These are phyloP conservation scores for Lavandula angustifolia DNA, from an alignment of 257 asterid species.

Conservation along the genomic window DNA sequence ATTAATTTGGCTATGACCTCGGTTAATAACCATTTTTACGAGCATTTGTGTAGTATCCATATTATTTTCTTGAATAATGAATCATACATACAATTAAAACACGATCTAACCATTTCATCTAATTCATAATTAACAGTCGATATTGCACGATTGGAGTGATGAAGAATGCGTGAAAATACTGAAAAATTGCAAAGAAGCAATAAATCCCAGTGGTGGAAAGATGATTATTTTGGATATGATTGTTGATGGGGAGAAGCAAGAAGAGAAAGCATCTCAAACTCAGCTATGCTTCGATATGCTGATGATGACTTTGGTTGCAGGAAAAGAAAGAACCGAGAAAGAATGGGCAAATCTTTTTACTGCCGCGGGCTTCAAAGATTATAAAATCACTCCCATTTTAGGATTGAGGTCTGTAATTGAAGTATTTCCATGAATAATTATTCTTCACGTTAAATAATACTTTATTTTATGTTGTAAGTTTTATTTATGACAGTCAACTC, in stretches of 20 bases:
- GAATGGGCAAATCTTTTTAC: conserved; percentile 11
- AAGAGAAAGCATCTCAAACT: background rate
- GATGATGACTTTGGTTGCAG: background rate
- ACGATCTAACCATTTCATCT: too few relatives aligned
- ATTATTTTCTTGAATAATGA: too few relatives aligned
- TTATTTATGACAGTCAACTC: too few relatives aligned
- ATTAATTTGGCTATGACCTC: too few relatives aligned
- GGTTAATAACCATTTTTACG: too few relatives aligned
- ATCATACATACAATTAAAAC: too few relatives aligned
- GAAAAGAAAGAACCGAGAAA: conserved; percentile 18
- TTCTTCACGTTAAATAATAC: too few relatives aligned
- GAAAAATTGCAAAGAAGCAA: too few relatives aligned
- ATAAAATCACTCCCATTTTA: conserved; percentile 12
- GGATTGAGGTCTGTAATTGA: conserved; percentile 21
- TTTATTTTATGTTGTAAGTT: too few relatives aligned
- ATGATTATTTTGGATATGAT: conserved; percentile 3
- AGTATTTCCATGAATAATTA: conserved; percentile 18
- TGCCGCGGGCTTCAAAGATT: conserved; percentile 1
- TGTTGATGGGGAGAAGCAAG: background rate
- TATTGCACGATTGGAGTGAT: conserved; percentile 2
- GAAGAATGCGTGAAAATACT: too few relatives aligned
- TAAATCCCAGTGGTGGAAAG: conserved; percentile 7
- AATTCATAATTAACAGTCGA: conserved; percentile 5
- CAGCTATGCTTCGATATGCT: conserved; percentile 6
- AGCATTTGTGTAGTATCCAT: too few relatives aligned